These are phyloP conservation scores for Penicillium janthinellum DNA, from an alignment of 2,329 filamentous ascomycete species.

Conservation along the genomic window DNA sequence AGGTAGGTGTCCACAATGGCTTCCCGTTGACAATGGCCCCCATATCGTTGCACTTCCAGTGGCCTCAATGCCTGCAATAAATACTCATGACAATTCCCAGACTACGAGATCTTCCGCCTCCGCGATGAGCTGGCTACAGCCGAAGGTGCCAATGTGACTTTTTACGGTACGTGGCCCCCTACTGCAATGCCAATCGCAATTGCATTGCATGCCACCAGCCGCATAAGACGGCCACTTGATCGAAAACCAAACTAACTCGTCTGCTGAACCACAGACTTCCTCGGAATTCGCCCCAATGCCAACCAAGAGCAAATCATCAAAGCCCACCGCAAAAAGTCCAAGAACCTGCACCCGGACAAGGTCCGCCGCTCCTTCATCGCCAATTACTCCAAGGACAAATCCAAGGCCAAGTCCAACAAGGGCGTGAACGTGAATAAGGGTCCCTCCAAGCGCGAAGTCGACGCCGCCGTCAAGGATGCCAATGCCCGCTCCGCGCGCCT, in stretches of 20 bases:
- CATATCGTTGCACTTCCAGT: neutral
- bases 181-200: neutral
- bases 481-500: constrained; percentile 81
- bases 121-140: constrained; percentile 78
- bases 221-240: neutral
- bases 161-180: constrained; percentile 64
- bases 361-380: constrained; percentile 80
- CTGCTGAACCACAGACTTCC: constrained; percentile 63
- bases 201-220: neutral
- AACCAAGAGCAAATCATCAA: constrained; percentile 88
- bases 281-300: constrained; percentile 73
- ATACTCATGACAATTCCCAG: constrained; percentile 48
- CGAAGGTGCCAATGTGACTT: constrained; percentile 78
- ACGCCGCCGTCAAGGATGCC: constrained; percentile 76
- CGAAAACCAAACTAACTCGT: neutral
- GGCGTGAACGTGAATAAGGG: constrained; percentile 69
- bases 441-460: constrained; percentile 73
- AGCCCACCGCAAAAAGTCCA: constrained; percentile 86
- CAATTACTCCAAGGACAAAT: constrained; percentile 61
- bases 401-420: constrained; percentile 56
- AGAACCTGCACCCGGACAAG: constrained; percentile 90
- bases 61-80: neutral
- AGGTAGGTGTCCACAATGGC: constrained; percentile 55
- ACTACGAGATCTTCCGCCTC: constrained; percentile 96
- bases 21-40: constrained; percentile 7